These are phyloP conservation scores for Pythium guiyangense DNA, from an alignment of 352 stramenopile genomes.

Conservation along the genomic window DNA sequence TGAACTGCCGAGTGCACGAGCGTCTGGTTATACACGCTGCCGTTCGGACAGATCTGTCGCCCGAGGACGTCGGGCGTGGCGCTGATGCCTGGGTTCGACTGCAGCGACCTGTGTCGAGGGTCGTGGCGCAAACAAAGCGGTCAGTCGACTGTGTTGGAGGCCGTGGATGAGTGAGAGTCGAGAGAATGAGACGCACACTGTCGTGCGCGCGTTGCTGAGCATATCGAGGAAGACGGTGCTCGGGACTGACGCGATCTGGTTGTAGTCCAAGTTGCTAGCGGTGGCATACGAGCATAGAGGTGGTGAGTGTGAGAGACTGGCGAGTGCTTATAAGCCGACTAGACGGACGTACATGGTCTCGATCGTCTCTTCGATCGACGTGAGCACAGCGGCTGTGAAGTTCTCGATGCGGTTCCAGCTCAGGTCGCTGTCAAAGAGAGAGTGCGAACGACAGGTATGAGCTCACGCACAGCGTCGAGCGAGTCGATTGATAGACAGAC, in stretches of 20 bases:
- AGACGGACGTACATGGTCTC: conserved; percentile 33
- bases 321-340: background rate
- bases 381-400: conserved; percentile 47
- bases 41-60: conserved; percentile 42
- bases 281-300: background rate
- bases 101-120: conserved; percentile 42
- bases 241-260: conserved; percentile 52
- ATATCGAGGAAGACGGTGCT: conserved; percentile 47
- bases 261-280: conserved; percentile 50
- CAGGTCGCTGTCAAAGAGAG: conserved; percentile 45
- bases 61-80: conserved; percentile 26
- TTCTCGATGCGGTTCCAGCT: conserved; percentile 53
- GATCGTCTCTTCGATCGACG: conserved; percentile 40
- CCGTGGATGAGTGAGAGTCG: too few relatives aligned
- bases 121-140: too few relatives aligned
- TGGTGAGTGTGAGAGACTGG: background rate
- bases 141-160: background rate
- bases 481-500: conserved; percentile 1
- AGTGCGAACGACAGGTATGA: background rate
- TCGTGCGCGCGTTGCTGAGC: conserved; percentile 32
- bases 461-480: background rate
- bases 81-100: conserved; percentile 48
- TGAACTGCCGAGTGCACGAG: conserved; percentile 13
- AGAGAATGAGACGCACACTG: conserved; percentile 30
- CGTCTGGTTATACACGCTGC: conserved; percentile 38